Base-by-base conservation (phyloP, 352 stramenopile genomes). In the Globisporangium camurandrum region DNA sequence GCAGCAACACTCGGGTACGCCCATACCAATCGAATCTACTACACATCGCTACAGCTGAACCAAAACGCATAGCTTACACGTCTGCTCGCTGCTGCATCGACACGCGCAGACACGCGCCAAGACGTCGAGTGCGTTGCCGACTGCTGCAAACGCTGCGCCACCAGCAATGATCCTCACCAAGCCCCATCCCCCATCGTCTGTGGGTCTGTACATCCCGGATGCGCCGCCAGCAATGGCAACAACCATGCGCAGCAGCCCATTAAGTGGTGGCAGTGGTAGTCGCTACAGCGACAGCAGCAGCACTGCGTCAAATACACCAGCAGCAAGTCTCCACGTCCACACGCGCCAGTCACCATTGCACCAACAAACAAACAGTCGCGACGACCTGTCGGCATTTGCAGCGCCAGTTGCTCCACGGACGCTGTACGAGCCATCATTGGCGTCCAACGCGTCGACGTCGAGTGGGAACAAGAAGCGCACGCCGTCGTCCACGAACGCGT, bases 51-150 rank as follows among this genome's bases (percentile, higher is more conserved):
- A 17, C n/a, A 12, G 33, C 22, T 31, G 50, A 12, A 4, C 16
- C 10, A 16, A 14, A 34, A 19, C 27, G 38, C 10, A n/a, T n/a
- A n/a, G n/a, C n/a, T n/a, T 31, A 20, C 11, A 20, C 43, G 11
- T 28, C 5, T 40, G 17, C 33, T 26, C 33, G 28, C 11, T 51
- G 45, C 2, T 16, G 34, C 1, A 51, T 56, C 11, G 33, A 38
- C n/a, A n/a, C n/a, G n/a, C n/a, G 40, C 49, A 74, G 48, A 49
- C 62, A 16, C 67, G 71, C 31, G 61, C 51, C 34, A 75, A 75
- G 42, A 61, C 52, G 7, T 27, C 61, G 24, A 51, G 38, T 10
- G 11, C 49, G 19, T 28, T 26, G 8, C 34, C 40, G 24, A 26
- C 41, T 2, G 43, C 37, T 19, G 26, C 30, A 20, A 20, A 56